These are phyloP conservation scores for Mycosphaerelloides madeirae DNA, from an alignment of 2,329 filamentous ascomycete species.

Conservation along the genomic window DNA sequence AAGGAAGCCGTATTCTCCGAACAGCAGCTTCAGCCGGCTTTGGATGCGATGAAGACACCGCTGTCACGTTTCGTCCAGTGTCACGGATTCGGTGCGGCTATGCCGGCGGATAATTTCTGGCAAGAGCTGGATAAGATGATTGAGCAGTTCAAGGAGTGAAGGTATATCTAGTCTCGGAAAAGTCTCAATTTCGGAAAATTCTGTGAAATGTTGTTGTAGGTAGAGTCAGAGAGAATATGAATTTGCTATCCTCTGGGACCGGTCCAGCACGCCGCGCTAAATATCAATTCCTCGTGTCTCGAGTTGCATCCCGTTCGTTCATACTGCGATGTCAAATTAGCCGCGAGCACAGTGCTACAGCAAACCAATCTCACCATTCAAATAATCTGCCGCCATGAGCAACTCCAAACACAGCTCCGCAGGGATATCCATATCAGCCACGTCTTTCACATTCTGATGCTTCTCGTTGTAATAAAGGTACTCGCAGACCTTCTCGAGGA, in stretches of 20 bases:
- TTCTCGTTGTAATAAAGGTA: constrained; percentile 81
- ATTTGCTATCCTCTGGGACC: too few relatives aligned
- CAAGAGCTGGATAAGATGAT: constrained; percentile 11
- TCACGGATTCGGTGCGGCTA: constrained; percentile 20
- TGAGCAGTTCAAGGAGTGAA: constrained; percentile 1
- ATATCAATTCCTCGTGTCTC: neutral
- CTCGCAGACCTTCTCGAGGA: constrained; percentile 76
- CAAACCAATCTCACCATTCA: constrained; percentile 47
- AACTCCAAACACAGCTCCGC: constrained; percentile 74
- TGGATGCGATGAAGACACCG: constrained; percentile 17
- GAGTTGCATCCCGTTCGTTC: neutral
- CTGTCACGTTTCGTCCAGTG: constrained; percentile 14
- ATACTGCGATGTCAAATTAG: neutral
- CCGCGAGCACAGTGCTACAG: neutral
- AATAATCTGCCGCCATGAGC: constrained; percentile 70
- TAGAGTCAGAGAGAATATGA: too few relatives aligned
- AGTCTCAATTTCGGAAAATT: too few relatives aligned
- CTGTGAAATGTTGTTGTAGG: too few relatives aligned
- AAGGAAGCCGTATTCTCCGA: constrained; percentile 9
- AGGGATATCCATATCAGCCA: constrained; percentile 76
- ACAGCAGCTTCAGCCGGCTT: constrained; percentile 11
- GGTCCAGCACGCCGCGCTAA: constrained; percentile 1
- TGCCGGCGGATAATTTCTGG: constrained; percentile 13
- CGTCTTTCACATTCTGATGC: constrained; percentile 63
- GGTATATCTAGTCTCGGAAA: neutral